These are phyloP conservation scores for Rutstroemia sp. DNA, from an alignment of 2,329 filamentous ascomycete genomes.

Conservation along the genomic window DNA sequence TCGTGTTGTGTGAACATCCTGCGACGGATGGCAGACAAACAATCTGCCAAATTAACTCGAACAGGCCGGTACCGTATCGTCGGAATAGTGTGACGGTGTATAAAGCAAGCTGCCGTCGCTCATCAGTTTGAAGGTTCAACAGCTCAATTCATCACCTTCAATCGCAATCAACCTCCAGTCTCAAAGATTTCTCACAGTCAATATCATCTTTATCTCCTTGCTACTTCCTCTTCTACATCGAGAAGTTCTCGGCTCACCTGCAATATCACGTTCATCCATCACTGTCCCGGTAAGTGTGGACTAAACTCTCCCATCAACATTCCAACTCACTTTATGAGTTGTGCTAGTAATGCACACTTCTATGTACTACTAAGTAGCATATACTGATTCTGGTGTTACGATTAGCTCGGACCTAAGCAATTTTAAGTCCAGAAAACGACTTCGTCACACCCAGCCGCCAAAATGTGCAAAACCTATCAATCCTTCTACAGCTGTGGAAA, in stretches of 20 bases:
- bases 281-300: slow-evolving; percentile 3
- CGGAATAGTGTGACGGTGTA: slow-evolving; percentile 28
- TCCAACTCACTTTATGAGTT: neutral
- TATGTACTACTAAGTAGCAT: neutral
- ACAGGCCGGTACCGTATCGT: slow-evolving; percentile 22
- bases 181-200: neutral
- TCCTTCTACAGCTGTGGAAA: neutral
- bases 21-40: slow-evolving; percentile 23
- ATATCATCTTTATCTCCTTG: neutral
- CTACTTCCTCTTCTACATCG: neutral
- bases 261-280: neutral
- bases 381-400: neutral
- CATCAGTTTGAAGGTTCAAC: slow-evolving; percentile 15
- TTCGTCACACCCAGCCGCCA: neutral
- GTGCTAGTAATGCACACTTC: neutral
- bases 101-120: slow-evolving; percentile 26
- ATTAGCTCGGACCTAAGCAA: too few relatives aligned
- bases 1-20: slow-evolving; percentile 15
- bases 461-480: slow-evolving; percentile 5
- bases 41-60: slow-evolving; percentile 24
- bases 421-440: neutral
- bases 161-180: neutral
- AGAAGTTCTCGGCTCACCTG: neutral
- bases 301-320: too few relatives aligned
- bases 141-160: slow-evolving; percentile 7